Evolutionary conservation across 371 early-diverging fungal species (phyloP), one percentile per base, ranked within the genome.

Genomic region (Mortierella sp.): DNA sequence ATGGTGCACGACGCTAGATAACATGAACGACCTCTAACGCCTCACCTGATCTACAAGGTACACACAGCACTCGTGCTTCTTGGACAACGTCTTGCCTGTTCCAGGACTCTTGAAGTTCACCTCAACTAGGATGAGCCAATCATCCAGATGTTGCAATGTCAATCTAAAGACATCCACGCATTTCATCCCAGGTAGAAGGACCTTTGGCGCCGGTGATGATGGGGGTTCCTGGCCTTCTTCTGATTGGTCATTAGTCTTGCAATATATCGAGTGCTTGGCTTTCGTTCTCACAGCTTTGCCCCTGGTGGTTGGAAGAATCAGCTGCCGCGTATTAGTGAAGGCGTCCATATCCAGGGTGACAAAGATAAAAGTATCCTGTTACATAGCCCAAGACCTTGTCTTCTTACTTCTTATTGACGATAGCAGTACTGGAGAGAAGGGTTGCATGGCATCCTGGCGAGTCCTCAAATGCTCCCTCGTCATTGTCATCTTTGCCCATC

Each of bases 11-110:
- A 17, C 19, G n/a, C 13, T 47, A 24, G 31, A 24, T 39, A 21
- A 9, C 19, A 9, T 39, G 22, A 0, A 50, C 19, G 21, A 10
- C 29, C 6, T 12, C 8, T n/a, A 17, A 7, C 9, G 29, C 16
- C n/a, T 13, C 22, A 68, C 76, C 65, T 68, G 69, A 37, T 76
- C 76, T 4, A 76, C 14, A 12, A 76, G 57, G 31, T 76, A 76
- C 39, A 76, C 49, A 19, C 68, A 63, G n/a, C 67, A 76, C 24
- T 76, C 76, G 14, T 68, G 76, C 24, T 54, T 63, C 57, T 68
- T 76, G 46, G 41, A 59, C 22, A 76, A 24, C 14, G 31, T 45
- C 22, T 52, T 64, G 21, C 65, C 65, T 1, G 76, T 60, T 4
- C 72, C 72, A 7, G 64, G 61, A 39, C 69, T 68, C 46, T 39